phyloP scores from a whole-genome alignment of 2,329 filamentous ascomycete genomes.

The Curvularia hawaiiensis region DNA sequence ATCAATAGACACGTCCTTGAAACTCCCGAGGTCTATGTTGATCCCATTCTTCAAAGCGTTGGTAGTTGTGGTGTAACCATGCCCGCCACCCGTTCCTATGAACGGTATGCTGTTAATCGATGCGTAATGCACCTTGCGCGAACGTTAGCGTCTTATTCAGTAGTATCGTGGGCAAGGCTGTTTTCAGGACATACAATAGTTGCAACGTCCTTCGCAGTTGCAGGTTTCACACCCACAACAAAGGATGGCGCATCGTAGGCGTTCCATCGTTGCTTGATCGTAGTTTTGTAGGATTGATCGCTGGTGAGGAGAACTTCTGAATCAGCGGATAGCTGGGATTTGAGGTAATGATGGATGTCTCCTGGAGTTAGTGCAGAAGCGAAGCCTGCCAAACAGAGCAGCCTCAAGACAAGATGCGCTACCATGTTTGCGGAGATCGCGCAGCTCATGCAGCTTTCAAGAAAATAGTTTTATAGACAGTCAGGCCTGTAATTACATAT shows the following conservation, averaged over 20 bases:
- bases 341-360: slow-evolving; percentile 2
- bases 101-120: slow-evolving; percentile 5
- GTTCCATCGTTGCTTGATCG: slow-evolving; percentile 4
- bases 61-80: slow-evolving; percentile 7
- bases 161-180: not conserved
- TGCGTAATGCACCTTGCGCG: slow-evolving; percentile 2
- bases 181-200: not conserved
- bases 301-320: slow-evolving; percentile 4
- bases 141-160: not conserved
- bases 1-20: not conserved
- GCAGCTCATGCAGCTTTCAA: not conserved
- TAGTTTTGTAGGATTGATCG: not conserved
- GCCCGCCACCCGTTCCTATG: slow-evolving; percentile 9
- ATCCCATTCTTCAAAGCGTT: not conserved
- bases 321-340: not conserved
- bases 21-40: not conserved
- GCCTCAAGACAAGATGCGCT: not conserved
- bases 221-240: slow-evolving; percentile 9
- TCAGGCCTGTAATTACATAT: not conserved
- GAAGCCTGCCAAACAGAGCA: slow-evolving; percentile 2
- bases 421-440: not conserved
- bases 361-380: slow-evolving; percentile 3
- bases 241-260: slow-evolving; percentile 6
- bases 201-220: slow-evolving; percentile 5
- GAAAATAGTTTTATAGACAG: not conserved